These are phyloP conservation scores for Candida gorgasii DNA, from an alignment of 805 yeast genomes.

Conservation along the genomic window DNA sequence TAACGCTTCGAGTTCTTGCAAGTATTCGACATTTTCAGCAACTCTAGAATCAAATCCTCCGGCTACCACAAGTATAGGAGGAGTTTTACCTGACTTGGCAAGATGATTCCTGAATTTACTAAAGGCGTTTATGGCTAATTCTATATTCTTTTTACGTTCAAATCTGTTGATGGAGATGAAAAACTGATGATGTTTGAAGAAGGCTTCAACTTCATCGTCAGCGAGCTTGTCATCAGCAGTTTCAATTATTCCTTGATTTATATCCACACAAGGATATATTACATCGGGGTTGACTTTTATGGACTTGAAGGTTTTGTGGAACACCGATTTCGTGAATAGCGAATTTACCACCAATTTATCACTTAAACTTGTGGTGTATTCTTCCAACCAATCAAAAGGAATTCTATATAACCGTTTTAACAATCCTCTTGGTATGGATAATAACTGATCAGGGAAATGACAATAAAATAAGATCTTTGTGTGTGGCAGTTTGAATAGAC, in stretches of 20 bases:
- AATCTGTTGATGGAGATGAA: conserved; percentile 84
- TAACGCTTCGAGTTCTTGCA: conserved; percentile 56
- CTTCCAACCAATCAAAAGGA: conserved; percentile 86
- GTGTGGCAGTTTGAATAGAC: conserved; percentile 34
- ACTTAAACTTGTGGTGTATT: conserved; percentile 71
- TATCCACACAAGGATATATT: conserved; percentile 78
- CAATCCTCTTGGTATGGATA: conserved; percentile 57
- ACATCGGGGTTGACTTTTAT: conserved; percentile 51
- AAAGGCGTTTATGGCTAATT: conserved; percentile 72
- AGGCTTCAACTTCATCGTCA: conserved; percentile 31
- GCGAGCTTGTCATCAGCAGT: conserved; percentile 23
- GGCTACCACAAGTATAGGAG: conserved; percentile 64
- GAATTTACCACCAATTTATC: conserved; percentile 89
- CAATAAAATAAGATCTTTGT: conserved; percentile 80
- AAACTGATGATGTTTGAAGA: conserved; percentile 38
- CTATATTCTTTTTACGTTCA: conserved; percentile 82
- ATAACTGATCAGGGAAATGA: conserved; percentile 90
- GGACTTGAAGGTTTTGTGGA: conserved; percentile 58
- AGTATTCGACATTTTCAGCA: conserved; percentile 70
- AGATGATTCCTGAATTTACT: conserved; percentile 38
- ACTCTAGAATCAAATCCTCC: conserved; percentile 90
- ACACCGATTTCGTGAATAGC: conserved; percentile 72
- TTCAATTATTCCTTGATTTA: conserved; percentile 19
- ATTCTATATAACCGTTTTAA: conserved; percentile 67
- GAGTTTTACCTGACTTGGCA: conserved; percentile 25